phyloP scores from a whole-genome alignment of 345 rosid species.

The Erodium maritimum region DNA sequence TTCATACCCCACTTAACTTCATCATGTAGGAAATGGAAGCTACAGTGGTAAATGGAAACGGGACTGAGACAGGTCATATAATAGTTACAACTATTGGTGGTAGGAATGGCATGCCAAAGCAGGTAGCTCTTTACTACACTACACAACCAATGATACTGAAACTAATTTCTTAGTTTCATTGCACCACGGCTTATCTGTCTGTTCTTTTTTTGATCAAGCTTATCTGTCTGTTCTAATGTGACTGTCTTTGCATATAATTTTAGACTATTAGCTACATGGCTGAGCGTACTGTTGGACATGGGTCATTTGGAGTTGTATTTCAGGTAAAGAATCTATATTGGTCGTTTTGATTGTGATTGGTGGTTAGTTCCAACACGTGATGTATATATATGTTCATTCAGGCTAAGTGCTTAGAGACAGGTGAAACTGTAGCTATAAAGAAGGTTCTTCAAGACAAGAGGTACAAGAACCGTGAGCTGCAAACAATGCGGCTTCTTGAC shows the following conservation, averaged over 20 bases:
- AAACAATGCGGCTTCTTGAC: constrained; percentile 95
- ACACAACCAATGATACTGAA: not conserved
- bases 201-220: too few relatives aligned
- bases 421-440: too few relatives aligned
- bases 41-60: too few relatives aligned
- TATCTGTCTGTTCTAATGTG: too few relatives aligned
- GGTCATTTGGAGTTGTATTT: constrained; percentile 95
- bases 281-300: constrained; percentile 93
- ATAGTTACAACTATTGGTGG: constrained; percentile 38
- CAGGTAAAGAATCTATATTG: constrained; percentile 32
- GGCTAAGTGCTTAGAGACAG: too few relatives aligned
- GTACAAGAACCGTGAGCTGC: constrained; percentile 96
- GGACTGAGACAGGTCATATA: constrained; percentile 26
- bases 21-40: too few relatives aligned
- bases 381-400: constrained; percentile 5
- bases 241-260: constrained; percentile 7
- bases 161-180: not conserved
- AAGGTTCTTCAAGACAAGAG: too few relatives aligned
- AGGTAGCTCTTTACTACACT: constrained; percentile 17
- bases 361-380: not conserved
- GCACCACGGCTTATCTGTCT: not conserved
- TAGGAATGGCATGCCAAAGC: constrained; percentile 32
- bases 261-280: constrained; percentile 99
- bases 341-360: not conserved
- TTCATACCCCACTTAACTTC: too few relatives aligned